Evolutionary conservation across 257 asterid genomes (phyloP), one percentile per base, ranked within the genome.

Genomic region (Plantago ovata): DNA sequence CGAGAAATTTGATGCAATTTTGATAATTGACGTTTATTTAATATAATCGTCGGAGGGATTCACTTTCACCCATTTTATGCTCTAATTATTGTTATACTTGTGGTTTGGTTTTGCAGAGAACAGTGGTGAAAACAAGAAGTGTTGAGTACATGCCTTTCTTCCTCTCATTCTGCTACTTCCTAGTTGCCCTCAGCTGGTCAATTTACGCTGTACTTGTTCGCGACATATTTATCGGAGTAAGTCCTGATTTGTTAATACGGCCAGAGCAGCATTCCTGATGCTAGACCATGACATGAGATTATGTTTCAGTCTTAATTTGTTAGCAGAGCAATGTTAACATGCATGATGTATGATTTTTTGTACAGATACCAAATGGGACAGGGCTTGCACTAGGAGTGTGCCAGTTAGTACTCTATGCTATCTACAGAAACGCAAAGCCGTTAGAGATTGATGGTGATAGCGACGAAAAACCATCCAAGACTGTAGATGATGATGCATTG

Each of bases 121-220:
- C 62, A 40, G 62, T 57, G 21, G 62, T 57, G 50, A 57, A 9
- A 40, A 57, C 62, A 6, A 57, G 21, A 50, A 57, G 62, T 57
- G 62, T 57, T 18, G 62, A 57, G 21, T 57, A 21, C 62, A 57
- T 57, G 62, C 51, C 62, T 6, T 57, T 57, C 12, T 57, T 57
- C 48, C 62, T 57, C 47, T 39, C 62, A 9, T 40, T 57, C 28
- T 38, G 13, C 20, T 57, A 18, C 50, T 40, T 57, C 51, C 38
- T 40, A 7, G 62, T 57, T 21, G 62, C 50, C 51, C 47, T 57
- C 33, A 40, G 24, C 22, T 40, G 62, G 50, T 13, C 50, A 15
- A 41, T 57, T 57, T 40, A 40, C 33, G 50, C 62, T 12, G 9
- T 57, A 20, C 62, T 57, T n/a, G 39, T 20, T 40, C 62, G 38